Conservation (phyloP, 176 grass and related monocot species). For the Echinochloa phyllopogon region DNA sequence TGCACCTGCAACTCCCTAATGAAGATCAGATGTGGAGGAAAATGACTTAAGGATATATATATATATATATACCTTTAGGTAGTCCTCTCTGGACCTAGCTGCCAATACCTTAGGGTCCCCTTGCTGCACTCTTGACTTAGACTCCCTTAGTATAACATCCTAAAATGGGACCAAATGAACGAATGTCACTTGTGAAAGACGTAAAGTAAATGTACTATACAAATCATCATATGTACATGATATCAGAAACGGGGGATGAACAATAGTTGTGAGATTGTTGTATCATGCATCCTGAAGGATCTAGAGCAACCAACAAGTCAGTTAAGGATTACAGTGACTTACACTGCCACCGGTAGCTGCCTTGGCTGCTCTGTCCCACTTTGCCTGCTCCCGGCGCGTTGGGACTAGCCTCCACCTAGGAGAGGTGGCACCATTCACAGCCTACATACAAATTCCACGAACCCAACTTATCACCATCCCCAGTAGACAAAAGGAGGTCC, state of each 20-base stretch:
- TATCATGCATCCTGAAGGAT: not conserved
- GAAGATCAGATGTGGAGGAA: not conserved
- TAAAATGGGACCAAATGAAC: constrained; percentile 34
- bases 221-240: not conserved
- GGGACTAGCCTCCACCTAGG: constrained; percentile 89
- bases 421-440: constrained; percentile 44
- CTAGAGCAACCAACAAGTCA: constrained; percentile 30
- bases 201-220: not conserved
- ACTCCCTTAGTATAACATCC: constrained; percentile 91
- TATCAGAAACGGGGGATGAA: not conserved
- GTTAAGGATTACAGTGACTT: constrained; percentile 31
- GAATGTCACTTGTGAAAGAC: not conserved
- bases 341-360: constrained; percentile 84
- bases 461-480: constrained; percentile 17
- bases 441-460: constrained; percentile 50
- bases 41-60: not conserved
- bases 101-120: constrained; percentile 78
- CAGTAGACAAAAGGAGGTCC: constrained; percentile 9
- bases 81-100: constrained; percentile 64
- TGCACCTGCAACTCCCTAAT: not conserved
- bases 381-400: constrained; percentile 78
- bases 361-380: constrained; percentile 83
- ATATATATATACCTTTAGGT: constrained; percentile 63
- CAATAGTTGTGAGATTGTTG: not conserved
- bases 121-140: constrained; percentile 64